A percentile compares a stretch with the other conserved stretches of the same genome.
Conservation (phyloP, 2,329 filamentous ascomycete genomes). For the Sporothrix globosa region DNA sequence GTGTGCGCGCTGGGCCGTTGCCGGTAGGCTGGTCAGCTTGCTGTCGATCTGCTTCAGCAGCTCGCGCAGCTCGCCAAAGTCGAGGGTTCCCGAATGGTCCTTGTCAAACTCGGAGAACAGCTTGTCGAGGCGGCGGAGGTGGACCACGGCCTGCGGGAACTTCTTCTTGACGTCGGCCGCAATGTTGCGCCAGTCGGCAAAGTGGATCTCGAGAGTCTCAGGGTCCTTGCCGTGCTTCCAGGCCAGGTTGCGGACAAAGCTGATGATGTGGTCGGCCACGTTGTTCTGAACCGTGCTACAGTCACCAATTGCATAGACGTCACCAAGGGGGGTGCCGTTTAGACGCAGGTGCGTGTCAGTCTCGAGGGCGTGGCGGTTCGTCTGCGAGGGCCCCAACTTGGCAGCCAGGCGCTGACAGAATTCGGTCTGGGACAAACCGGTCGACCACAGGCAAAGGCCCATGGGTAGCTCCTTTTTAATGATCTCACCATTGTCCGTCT, state of each 20-base stretch:
- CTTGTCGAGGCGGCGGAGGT: constrained; percentile 85
- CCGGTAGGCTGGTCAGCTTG: constrained; percentile 91
- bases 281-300: constrained; percentile 98
- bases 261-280: constrained; percentile 84
- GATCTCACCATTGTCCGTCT: constrained; percentile 65
- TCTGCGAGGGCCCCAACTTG: constrained; percentile 74
- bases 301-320: constrained; percentile 96
- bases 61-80: constrained; percentile 89
- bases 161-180: constrained; percentile 81
- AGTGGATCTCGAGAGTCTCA: constrained; percentile 82
- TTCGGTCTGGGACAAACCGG: constrained; percentile 84
- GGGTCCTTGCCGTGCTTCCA: constrained; percentile 93
- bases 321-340: constrained; percentile 83
- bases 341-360: constrained; percentile 92
- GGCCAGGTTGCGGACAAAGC: constrained; percentile 84
- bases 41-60: constrained; percentile 89
- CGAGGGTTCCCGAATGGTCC: constrained; percentile 88
- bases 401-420: constrained; percentile 75
- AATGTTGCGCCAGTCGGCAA: constrained; percentile 83
- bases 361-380: constrained; percentile 87
- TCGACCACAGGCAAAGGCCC: constrained; percentile 98
- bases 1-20: constrained; percentile 93
- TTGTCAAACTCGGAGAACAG: constrained; percentile 92
- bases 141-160: constrained; percentile 87
- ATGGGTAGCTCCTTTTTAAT: constrained; percentile 92